Evolutionary conservation across 179 eudicot species (phyloP).

Genomic region (Carnegiea gigantea): DNA sequence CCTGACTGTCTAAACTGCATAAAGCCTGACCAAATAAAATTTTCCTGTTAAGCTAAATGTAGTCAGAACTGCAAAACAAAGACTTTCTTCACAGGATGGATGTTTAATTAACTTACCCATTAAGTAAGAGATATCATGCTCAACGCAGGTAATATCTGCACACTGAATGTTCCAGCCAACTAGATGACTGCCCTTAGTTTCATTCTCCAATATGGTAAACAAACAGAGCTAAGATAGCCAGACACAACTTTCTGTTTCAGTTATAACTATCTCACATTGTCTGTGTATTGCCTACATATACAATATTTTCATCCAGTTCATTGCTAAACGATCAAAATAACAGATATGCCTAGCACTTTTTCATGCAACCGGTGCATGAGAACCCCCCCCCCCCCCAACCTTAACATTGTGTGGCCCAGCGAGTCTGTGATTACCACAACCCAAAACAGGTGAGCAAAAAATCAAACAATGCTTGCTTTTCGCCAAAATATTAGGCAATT

Average conservation of each 20-base stretch:
- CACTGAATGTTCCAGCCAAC: background rate
- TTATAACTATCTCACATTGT: background rate
- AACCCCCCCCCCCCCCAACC: background rate
- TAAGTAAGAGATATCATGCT: background rate
- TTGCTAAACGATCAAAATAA: background rate
- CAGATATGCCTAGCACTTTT: background rate
- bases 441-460: too few relatives aligned
- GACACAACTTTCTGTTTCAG: background rate
- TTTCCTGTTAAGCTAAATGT: background rate
- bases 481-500: too few relatives aligned
- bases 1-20: background rate
- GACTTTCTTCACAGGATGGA: background rate
- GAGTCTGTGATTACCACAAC: background rate
- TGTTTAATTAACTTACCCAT: background rate
- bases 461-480: too few relatives aligned
- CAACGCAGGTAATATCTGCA: background rate
- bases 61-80: background rate
- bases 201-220: background rate
- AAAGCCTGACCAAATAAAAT: background rate
- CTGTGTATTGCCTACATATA: background rate
- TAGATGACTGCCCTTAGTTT: background rate
- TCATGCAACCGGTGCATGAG: background rate
- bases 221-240: background rate
- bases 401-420: background rate
- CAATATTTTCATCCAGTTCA: background rate